Evolutionary conservation across 2,329 filamentous ascomycete species (phyloP).

Genomic region (Talaromyces albobiverticillius): DNA sequence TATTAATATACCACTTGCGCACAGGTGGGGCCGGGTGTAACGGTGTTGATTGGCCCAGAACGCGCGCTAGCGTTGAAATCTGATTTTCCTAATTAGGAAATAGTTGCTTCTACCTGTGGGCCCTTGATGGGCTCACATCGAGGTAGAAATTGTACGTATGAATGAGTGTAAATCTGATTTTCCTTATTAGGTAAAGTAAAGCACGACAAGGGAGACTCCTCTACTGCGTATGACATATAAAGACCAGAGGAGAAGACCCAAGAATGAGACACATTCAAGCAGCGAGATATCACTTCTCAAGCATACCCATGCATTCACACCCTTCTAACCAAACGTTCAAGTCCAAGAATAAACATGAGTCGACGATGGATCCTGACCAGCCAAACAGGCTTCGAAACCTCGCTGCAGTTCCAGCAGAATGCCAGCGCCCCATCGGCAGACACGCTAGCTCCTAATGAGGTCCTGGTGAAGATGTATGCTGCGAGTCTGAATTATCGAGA

Average conservation of each 20-base stretch:
- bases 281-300: too few relatives aligned
- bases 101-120: too few relatives aligned
- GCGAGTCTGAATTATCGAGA: slow-evolving; percentile 14
- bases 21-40: neutral
- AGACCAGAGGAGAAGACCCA: neutral
- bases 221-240: neutral
- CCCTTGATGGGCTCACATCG: too few relatives aligned
- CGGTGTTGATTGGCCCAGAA: neutral
- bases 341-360: slow-evolving; percentile 21
- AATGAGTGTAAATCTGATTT: slow-evolving; percentile 1
- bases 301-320: too few relatives aligned
- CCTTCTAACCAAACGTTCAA: too few relatives aligned
- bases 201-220: too few relatives aligned
- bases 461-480: slow-evolving; percentile 7
- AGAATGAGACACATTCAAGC: too few relatives aligned
- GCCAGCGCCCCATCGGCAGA: neutral
- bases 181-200: slow-evolving; percentile 1
- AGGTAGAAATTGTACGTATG: too few relatives aligned
- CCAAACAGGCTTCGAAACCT: slow-evolving; percentile 35
- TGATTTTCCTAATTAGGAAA: slow-evolving; percentile 7
- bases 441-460: slow-evolving; percentile 6
- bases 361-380: slow-evolving; percentile 31
- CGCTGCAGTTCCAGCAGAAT: slow-evolving; percentile 31
- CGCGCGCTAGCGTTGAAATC: neutral
- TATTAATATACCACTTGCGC: too few relatives aligned